A percentile compares a stretch with the other conserved stretches of the same genome.
Evolutionary conservation across 495 filamentous ascomycete genomes (phyloP).

Genomic region (Podospora didyma): DNA sequence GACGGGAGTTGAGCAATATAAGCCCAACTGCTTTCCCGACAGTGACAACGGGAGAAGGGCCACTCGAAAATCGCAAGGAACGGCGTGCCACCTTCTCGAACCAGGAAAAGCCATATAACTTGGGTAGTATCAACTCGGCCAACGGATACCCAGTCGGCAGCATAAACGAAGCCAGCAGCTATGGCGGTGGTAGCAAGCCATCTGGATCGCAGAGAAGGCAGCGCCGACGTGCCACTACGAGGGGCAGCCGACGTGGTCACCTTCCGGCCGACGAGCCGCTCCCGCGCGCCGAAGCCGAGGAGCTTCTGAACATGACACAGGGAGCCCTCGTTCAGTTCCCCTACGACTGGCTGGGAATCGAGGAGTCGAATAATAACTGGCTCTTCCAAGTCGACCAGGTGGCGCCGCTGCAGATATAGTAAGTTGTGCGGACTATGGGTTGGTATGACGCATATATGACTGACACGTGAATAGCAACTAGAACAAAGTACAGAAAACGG

Average conservation of each 20-base stretch:
- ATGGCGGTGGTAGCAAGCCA: conserved; percentile 7
- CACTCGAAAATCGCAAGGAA: conserved; percentile 32
- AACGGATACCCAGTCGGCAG: conserved; percentile 4
- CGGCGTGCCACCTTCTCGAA: conserved; percentile 42
- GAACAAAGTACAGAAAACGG: not conserved
- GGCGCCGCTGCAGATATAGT: conserved; percentile 97
- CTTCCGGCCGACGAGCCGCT: conserved; percentile 61
- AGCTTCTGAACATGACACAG: conserved; percentile 76
- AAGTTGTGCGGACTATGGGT: conserved; percentile 39
- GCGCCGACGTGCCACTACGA: conserved; percentile 72
- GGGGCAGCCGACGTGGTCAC: conserved; percentile 68
- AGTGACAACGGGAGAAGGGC: conserved; percentile 8
- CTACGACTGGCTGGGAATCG: conserved; percentile 87
- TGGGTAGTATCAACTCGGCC: conserved; percentile 19
- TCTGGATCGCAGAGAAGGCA: conserved; percentile 34
- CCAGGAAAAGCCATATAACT: conserved; percentile 35
- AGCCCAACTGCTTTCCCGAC: conserved; percentile 13
- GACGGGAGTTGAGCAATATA: conserved; percentile 3
- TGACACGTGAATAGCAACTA: conserved; percentile 14
- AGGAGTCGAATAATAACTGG: conserved; percentile 93
- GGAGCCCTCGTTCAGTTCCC: conserved; percentile 89
- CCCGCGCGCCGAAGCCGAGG: conserved; percentile 68
- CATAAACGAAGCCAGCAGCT: conserved; percentile 6
- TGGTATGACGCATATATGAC: not conserved
- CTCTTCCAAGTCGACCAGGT: conserved; percentile 93